These are phyloP conservation scores for Amanita brunnescens DNA, from an alignment of 768 basidiomycete genomes.

Conservation along the genomic window DNA sequence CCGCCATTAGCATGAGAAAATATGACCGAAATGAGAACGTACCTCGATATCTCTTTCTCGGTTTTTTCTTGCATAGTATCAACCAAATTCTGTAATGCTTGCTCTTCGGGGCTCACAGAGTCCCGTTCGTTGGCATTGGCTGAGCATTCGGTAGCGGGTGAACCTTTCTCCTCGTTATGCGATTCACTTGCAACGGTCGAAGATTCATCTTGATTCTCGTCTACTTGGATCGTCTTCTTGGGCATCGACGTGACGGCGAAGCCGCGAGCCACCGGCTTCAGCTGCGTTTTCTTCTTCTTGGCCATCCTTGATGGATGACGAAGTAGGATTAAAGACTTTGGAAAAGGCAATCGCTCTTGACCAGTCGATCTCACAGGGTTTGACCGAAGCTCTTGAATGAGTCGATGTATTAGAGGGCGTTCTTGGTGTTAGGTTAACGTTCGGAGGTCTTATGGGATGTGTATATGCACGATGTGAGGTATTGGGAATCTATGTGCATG, in stretches of 20 bases:
- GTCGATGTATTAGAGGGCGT: not conserved
- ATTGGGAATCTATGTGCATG: constrained; percentile 3
- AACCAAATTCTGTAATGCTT: constrained; percentile 59
- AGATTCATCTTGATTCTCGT: constrained; percentile 11
- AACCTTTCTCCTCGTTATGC: constrained; percentile 4
- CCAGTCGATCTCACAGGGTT: not conserved
- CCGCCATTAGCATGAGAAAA: constrained; percentile 1
- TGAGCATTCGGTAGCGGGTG: constrained; percentile 4
- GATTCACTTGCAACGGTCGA: constrained; percentile 14
- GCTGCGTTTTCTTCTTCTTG: constrained; percentile 80
- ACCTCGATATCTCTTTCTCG: constrained; percentile 80
- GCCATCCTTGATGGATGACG: constrained; percentile 35
- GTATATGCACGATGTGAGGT: not conserved
- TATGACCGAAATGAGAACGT: constrained; percentile 5
- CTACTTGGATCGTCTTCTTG: constrained; percentile 48
- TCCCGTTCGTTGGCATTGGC: constrained; percentile 22
- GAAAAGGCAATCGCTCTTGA: not conserved
- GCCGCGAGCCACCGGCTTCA: constrained; percentile 66
- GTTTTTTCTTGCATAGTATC: constrained; percentile 83
- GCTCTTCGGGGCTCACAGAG: constrained; percentile 38
- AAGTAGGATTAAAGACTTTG: not conserved
- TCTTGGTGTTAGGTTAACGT: not conserved
- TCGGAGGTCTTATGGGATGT: not conserved
- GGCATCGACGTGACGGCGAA: constrained; percentile 80
- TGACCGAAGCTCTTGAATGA: not conserved